phyloP scores from a whole-genome alignment of 2,329 filamentous ascomycete genomes.

The Huntiella abstrusa region DNA sequence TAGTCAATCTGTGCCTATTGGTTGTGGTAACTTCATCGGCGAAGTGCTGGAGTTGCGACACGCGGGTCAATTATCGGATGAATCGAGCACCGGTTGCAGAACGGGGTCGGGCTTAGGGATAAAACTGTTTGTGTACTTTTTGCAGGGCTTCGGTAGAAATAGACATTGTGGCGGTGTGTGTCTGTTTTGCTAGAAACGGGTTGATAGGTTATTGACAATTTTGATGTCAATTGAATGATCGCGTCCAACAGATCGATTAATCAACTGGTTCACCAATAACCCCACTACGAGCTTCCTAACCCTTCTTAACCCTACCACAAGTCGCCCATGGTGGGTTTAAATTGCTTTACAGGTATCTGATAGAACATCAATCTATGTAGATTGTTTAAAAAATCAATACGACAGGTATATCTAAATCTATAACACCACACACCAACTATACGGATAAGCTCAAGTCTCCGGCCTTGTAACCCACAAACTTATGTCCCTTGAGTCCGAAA shows the following conservation, averaged over 20 bases:
- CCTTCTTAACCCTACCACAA: neutral
- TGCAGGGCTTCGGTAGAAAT: slow-evolving; percentile 87
- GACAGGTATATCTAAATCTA: neutral
- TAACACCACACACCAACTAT: neutral
- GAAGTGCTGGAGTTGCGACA: too few relatives aligned
- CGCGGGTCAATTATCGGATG: neutral
- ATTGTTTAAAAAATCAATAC: neutral
- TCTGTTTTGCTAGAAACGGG: neutral
- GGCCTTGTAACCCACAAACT: too few relatives aligned
- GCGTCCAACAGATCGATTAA: too few relatives aligned
- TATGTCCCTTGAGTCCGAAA: too few relatives aligned
- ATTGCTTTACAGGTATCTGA: too few relatives aligned
- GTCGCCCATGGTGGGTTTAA: too few relatives aligned
- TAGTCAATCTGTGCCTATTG: neutral
- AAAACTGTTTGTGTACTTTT: slow-evolving; percentile 40
- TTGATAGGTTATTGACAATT: neutral
- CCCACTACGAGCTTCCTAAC: neutral
- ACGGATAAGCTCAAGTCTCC: neutral
- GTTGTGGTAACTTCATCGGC: neutral
- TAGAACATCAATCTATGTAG: too few relatives aligned
- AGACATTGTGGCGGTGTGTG: slow-evolving; percentile 44
- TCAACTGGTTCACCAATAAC: neutral
- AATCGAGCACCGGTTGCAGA: neutral
- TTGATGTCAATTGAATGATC: neutral
- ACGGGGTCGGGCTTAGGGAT: too few relatives aligned